These are phyloP conservation scores for Diutina mesorugosa DNA, from an alignment of 1,139 yeast genomes.

Conservation along the genomic window DNA sequence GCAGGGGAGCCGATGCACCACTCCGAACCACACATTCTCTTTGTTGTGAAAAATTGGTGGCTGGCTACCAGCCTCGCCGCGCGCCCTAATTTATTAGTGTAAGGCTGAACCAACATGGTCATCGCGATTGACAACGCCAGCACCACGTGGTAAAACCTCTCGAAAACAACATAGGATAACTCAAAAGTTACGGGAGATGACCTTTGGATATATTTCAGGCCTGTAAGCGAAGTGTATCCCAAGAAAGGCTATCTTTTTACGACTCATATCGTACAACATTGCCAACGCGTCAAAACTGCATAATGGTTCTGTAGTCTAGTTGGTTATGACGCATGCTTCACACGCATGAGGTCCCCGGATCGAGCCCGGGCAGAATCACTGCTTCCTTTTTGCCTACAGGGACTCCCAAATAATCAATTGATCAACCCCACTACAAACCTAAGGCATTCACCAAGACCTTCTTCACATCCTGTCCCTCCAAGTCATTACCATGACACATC, in stretches of 20 bases:
- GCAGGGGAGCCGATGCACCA: not conserved
- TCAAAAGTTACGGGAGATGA: too few relatives aligned
- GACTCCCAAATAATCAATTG: not conserved
- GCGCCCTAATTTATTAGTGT: not conserved
- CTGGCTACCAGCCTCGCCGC: not conserved
- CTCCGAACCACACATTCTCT: not conserved
- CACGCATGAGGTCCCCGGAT: not conserved
- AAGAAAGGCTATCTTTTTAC: too few relatives aligned
- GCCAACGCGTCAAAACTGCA: not conserved
- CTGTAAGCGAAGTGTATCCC: too few relatives aligned
- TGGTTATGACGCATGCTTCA: not conserved
- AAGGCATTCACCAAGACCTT: not conserved
- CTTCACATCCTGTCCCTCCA: not conserved
- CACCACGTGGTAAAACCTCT: not conserved
- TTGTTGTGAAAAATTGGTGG: not conserved
- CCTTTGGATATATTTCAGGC: too few relatives aligned
- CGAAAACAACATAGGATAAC: too few relatives aligned
- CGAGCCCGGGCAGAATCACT: not conserved
- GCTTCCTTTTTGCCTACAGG: not conserved
- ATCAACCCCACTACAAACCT: not conserved
- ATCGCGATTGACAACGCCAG: not conserved
- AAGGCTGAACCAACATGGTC: too few relatives aligned
- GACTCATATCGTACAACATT: too few relatives aligned
- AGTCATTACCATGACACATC: constrained; percentile 42
- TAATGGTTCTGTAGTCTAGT: not conserved